Base-by-base conservation (phyloP, 768 basidiomycete species). In the Zangia roseola region DNA sequence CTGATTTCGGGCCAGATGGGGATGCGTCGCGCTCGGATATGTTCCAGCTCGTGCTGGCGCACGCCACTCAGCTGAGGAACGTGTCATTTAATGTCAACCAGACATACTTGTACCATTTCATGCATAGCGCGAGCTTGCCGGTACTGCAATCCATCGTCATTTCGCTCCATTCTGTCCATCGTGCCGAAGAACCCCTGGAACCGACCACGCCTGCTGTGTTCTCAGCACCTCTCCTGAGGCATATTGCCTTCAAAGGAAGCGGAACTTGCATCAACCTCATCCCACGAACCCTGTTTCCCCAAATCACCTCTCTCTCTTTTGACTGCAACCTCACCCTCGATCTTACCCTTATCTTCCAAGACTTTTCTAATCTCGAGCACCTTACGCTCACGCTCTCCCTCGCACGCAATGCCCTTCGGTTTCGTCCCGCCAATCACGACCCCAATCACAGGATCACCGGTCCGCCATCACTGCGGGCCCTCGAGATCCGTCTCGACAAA, bases 261-360 rank as follows among this genome's bases (percentile, higher is more conserved):
- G 57, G 34, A 23, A 25, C 48, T 6, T 43, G 53, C 2, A 48
- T 47, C 36, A 17, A 47, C 37, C 28, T 61, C 43, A 21, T 69
- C 26, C 56, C 67, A 1, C 58, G 26, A 10, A 10, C 30, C 39
- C 17, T 59, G 25, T 52, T 53, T 2, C 26, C 50, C 4, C 59
- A 62, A 10, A 51, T 66, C 35, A 59, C 64, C 2, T 52, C 56
- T 43, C 64, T 66, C 39, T 47, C 55, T 21, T 36, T 63, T 12
- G 56, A 65, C 36, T 59, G 57, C 17, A 17, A 37, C 35, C 39
- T 47, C 44, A 37, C 49, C 20, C 58, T 59, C 44, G 59, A 66
- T 31, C 50, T 64, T 26, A 39, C 47, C 20, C 25, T 35, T 17
- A 36, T 67, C 21, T 54, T 59, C 40, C 44, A 44, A 19, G 61